A percentile compares a stretch with the other conserved stretches of the same genome.
Evolutionary conservation across 2,329 filamentous ascomycete species (phyloP).

Genomic region (Aspergillus uvarum): DNA sequence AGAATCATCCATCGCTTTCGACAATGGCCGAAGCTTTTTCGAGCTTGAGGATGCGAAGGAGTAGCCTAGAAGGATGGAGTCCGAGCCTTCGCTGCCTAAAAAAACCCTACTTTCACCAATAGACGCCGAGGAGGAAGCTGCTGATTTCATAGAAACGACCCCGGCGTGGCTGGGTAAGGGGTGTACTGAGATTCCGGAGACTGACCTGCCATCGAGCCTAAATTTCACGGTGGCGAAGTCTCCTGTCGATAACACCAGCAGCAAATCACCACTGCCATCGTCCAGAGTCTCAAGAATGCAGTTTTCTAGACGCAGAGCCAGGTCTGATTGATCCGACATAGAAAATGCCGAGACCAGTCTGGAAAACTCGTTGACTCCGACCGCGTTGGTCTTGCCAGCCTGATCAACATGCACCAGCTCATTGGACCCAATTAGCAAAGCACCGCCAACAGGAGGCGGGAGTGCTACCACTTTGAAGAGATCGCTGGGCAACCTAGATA

Average conservation of each 20-base stretch:
- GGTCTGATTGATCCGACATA: conserved; percentile 79
- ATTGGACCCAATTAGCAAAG: conserved; percentile 81
- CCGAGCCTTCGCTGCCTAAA: conserved; percentile 77
- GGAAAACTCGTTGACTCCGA: conserved; percentile 89
- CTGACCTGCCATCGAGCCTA: conserved; percentile 82
- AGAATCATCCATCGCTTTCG: conserved; percentile 52
- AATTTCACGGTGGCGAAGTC: conserved; percentile 75
- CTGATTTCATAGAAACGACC: conserved; percentile 60
- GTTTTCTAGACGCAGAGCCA: conserved; percentile 77
- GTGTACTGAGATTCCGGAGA: conserved; percentile 79
- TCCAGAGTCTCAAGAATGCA: conserved; percentile 76
- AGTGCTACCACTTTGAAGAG: conserved; percentile 79
- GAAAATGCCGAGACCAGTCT: conserved; percentile 79
- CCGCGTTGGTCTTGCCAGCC: conserved; percentile 86
- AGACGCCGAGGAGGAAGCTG: conserved; percentile 67
- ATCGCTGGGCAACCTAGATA: conserved; percentile 81
- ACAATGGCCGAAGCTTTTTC: conserved; percentile 59
- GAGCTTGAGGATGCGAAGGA: conserved; percentile 62
- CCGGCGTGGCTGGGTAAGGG: conserved; percentile 63
- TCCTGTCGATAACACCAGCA: conserved; percentile 78
- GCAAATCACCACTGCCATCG: conserved; percentile 73
- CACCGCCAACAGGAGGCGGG: conserved; percentile 82
- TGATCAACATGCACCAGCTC: conserved; percentile 95
- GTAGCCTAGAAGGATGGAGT: conserved; percentile 82
- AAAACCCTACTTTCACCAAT: conserved; percentile 73